Evolutionary conservation across 306 rosid genomes (phyloP).

Genomic region (Glycine soja): DNA sequence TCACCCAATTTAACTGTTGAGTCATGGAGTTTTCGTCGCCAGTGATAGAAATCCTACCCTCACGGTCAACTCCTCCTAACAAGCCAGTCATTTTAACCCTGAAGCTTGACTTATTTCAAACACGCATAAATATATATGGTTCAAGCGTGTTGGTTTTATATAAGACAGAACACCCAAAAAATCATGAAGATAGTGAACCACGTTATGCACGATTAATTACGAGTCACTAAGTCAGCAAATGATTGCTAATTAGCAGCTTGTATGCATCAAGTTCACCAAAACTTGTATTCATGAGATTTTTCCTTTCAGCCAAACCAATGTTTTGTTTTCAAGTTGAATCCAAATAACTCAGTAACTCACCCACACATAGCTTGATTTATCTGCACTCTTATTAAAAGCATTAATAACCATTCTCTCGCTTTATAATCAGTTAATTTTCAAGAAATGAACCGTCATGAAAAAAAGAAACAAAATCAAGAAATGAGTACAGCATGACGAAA

Average conservation of each 20-base stretch:
- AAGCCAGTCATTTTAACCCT: neutral
- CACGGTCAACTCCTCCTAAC: neutral
- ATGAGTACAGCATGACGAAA: neutral
- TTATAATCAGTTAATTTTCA: neutral
- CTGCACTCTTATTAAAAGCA: too few species aligned
- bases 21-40: too few species aligned
- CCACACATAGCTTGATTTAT: neutral
- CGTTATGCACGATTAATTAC: neutral
- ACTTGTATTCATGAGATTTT: neutral
- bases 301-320: neutral
- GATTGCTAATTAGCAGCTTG: neutral
- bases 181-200: neutral
- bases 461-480: neutral
- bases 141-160: neutral
- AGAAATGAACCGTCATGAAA: neutral
- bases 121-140: neutral
- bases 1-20: too few species aligned
- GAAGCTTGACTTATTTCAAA: neutral
- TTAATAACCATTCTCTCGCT: neutral
- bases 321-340: too few species aligned
- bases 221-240: neutral
- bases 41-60: too few species aligned
- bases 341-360: neutral
- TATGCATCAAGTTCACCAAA: neutral
- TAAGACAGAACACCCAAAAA: neutral